Evolutionary conservation across 1,284 basidiomycete genomes (phyloP), one percentile per base, ranked within the genome.

Genomic region (Rhodotorula sp.): DNA sequence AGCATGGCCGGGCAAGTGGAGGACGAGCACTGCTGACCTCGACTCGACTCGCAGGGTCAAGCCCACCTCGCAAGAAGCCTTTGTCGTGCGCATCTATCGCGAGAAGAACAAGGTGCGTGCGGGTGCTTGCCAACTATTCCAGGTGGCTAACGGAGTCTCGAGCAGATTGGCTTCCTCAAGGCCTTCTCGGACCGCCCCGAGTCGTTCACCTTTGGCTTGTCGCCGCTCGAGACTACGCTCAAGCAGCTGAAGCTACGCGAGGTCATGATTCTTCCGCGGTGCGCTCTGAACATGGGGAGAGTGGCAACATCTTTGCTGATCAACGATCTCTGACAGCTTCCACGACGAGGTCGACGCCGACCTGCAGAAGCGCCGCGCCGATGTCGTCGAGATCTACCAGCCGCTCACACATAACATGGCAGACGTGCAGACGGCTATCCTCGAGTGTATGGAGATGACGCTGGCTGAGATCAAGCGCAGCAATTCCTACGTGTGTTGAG

Each of bases 111-210:
- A 83, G 74, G 84, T 84, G 21, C 62, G 81, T 74, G 21, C 21
- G 23, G 12, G 13, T 17, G 46, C 5, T 7, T 21, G 7, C 25
- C 7, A 9, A 7, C 21, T 54, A n/a, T 5, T 21, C 3, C 5
- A 1, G 7, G 1, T 42, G 41, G 2, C 50, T 49, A 12, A 44
- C n/a, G 5, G 3, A 19, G 8, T 42, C 2, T 14, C 27, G 12
- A 5, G 7, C 53, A 87, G 81, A 86, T 85, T 9, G 96, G 95
- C 2, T 99, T 98, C 81, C 83, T 97, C 74, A 98, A 99, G 81
- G 97, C 94, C 0, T 98, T 99, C 80, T 93, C 93, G 0, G 96
- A 98, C 80, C 90, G 97, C 77, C 93, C 96, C 0, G 96, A 99
- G 80, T 88, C 90, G 71, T 97, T 99, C 73, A 93, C 91, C 0